phyloP scores from a whole-genome alignment of 2,329 filamentous ascomycete species.

The Pyricularia sp. region DNA sequence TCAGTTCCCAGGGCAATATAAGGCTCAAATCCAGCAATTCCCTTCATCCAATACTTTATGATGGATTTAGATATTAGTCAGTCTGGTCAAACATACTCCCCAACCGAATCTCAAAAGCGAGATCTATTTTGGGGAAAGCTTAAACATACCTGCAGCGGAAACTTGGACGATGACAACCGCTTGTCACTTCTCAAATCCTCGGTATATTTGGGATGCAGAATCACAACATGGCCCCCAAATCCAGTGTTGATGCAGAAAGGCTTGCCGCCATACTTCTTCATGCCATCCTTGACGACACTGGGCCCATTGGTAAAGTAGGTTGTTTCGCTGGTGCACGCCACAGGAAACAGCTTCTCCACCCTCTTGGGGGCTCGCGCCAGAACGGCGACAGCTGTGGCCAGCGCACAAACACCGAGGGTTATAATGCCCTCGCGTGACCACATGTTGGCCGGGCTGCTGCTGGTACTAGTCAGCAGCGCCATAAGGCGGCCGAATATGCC shows the following conservation, averaged over 20 bases:
- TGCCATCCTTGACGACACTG: neutral
- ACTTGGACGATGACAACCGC: neutral
- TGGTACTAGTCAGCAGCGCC: neutral
- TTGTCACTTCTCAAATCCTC: neutral
- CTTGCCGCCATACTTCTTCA: neutral
- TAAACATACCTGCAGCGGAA: neutral
- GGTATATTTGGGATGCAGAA: neutral
- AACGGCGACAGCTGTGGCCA: neutral
- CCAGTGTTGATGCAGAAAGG: neutral
- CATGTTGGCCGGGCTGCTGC: neutral
- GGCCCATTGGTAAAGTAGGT: neutral
- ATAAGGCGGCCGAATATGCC: neutral
- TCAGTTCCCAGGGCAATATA: neutral
- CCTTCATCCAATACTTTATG: neutral
- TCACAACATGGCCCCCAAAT: neutral
- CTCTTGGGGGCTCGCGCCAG: neutral
- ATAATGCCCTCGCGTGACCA: neutral
- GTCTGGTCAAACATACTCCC: no score
- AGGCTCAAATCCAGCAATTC: neutral
- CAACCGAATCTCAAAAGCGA: no score
- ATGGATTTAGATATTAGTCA: no score
- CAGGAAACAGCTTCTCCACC: neutral
- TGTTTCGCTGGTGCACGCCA: neutral
- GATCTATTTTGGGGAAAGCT: no score
- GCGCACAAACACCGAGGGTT: neutral